A percentile compares a stretch with the other conserved stretches of the same genome.
Conservation (phyloP, 768 basidiomycete genomes). For the Agaricus bisporus region DNA sequence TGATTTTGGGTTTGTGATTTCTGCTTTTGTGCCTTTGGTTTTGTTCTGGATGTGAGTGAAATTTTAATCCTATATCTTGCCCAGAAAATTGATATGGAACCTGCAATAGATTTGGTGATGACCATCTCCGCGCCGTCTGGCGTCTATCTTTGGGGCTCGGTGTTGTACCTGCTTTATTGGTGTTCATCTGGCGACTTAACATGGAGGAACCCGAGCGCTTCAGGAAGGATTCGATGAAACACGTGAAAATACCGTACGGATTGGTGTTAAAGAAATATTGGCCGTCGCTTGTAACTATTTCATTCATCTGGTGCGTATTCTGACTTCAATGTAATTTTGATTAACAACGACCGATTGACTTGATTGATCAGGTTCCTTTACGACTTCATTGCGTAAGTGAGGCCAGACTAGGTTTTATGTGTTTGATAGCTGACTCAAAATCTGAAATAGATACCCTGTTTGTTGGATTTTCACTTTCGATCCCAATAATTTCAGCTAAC, state of each 20-base stretch:
- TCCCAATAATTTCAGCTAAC: background rate
- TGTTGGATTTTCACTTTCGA: conserved; percentile 18
- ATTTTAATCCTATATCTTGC: background rate
- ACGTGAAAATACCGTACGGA: conserved; percentile 65
- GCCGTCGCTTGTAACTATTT: conserved; percentile 65
- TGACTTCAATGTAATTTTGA: background rate
- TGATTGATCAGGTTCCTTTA: conserved; percentile 55
- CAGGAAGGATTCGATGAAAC: conserved; percentile 75
- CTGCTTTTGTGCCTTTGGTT: conserved; percentile 78
- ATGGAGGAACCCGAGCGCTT: conserved; percentile 78
- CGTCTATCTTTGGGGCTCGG: conserved; percentile 83
- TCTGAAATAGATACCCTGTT: conserved; percentile 51
- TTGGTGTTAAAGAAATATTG: conserved; percentile 81
- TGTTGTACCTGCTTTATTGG: conserved; percentile 67
- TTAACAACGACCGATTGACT: background rate
- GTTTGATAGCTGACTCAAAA: background rate
- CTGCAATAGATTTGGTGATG: conserved; percentile 52
- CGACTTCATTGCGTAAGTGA: conserved; percentile 66
- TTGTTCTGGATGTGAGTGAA: conserved; percentile 83
- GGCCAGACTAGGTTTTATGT: background rate
- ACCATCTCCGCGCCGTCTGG: conserved; percentile 86
- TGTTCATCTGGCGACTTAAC: conserved; percentile 82
- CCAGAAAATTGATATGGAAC: too few species aligned
- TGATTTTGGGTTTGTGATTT: conserved; percentile 74
- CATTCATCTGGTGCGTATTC: conserved; percentile 59